Evolutionary conservation across 2,329 filamentous ascomycete species (phyloP).

Genomic region (Gliomastix tumulicola): DNA sequence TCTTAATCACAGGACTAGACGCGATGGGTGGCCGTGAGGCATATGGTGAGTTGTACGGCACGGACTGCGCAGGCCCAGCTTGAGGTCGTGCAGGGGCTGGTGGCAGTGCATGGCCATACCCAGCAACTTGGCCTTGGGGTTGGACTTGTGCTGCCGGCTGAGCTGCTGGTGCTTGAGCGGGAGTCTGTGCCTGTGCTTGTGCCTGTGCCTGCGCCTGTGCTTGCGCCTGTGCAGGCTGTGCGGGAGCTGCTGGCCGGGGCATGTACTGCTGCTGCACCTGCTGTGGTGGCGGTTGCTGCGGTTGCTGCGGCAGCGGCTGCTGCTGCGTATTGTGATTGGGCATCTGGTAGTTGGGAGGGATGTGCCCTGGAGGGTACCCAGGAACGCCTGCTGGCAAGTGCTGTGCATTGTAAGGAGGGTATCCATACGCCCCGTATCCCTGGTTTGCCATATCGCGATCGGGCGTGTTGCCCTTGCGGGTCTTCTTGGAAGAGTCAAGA

Average conservation of each 20-base stretch:
- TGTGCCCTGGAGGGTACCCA: conserved; percentile 24
- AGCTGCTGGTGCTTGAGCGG: too few species aligned
- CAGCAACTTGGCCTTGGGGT: too few species aligned
- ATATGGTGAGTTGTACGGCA: not conserved
- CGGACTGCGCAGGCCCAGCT: not conserved
- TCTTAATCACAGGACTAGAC: not conserved
- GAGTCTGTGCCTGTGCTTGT: not conserved
- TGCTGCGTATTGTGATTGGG: conserved; percentile 22
- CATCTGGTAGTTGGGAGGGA: conserved; percentile 23
- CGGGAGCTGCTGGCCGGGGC: not conserved
- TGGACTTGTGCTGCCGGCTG: too few species aligned
- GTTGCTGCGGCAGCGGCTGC: conserved; percentile 4
- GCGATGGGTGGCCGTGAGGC: not conserved
- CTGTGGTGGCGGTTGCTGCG: not conserved
- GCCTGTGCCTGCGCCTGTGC: not conserved
- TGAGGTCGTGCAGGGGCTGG: not conserved
- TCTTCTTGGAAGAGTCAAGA: conserved; percentile 53
- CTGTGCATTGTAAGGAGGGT: conserved; percentile 22
- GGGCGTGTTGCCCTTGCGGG: conserved; percentile 44
- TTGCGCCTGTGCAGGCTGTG: not conserved
- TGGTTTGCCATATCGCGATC: conserved; percentile 35
- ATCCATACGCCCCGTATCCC: conserved; percentile 27
- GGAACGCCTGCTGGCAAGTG: conserved; percentile 22
- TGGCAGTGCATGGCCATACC: too few species aligned
- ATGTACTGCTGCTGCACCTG: not conserved